Conservation (phyloP, 2,329 filamentous ascomycete species). For the Aspergillus candidus region DNA sequence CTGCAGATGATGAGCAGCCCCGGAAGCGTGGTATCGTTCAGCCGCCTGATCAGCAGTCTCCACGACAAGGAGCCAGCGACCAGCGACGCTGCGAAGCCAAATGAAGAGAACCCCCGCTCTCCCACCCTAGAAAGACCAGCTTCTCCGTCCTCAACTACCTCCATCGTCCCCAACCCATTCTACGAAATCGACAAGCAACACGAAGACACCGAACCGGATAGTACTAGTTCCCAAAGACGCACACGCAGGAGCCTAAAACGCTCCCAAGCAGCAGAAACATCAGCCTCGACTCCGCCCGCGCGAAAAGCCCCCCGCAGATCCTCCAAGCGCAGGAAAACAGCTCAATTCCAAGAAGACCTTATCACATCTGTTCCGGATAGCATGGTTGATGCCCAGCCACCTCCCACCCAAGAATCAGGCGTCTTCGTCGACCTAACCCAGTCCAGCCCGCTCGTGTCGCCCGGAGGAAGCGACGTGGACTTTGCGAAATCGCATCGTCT, state of each 20-base stretch:
- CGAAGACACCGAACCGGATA: conserved; percentile 10
- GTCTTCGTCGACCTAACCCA: conserved; percentile 33
- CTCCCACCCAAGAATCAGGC: conserved; percentile 9
- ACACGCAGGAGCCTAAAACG: too few species aligned
- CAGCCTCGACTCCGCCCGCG: conserved; percentile 2
- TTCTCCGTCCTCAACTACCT: conserved; percentile 5
- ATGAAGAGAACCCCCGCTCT: neutral
- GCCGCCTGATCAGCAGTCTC: conserved; percentile 6
- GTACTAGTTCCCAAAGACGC: neutral
- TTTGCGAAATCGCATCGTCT: conserved; percentile 25
- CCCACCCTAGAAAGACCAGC: too few species aligned
- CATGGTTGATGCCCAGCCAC: neutral
- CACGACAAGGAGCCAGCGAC: conserved; percentile 2
- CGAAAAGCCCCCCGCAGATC: too few species aligned
- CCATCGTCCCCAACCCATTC: conserved; percentile 27
- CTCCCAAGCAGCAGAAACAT: neutral
- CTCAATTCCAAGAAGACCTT: conserved; percentile 2
- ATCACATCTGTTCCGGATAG: conserved; percentile 9
- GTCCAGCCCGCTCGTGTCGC: conserved; percentile 27
- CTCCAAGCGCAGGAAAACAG: neutral
- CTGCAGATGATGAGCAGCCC: conserved; percentile 13
- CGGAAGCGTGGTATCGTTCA: conserved; percentile 6
- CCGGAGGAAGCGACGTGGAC: conserved; percentile 24
- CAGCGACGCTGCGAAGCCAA: neutral
- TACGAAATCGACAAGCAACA: conserved; percentile 23